Base-by-base conservation (phyloP, 2,329 filamentous ascomycete genomes). In the Lachnellula occidentalis region DNA sequence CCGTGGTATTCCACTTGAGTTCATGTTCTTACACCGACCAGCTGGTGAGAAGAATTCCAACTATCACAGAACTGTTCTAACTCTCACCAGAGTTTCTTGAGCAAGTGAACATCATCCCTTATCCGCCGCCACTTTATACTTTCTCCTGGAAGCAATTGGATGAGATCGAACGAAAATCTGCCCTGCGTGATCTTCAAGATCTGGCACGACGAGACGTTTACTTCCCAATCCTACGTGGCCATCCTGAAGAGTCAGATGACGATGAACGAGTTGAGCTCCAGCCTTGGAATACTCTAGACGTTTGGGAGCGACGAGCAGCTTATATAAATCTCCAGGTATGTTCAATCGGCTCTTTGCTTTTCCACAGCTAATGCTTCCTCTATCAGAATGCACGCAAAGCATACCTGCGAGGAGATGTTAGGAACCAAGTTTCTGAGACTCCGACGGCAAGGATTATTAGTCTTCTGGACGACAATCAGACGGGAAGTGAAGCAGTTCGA, bases 111-210 rank as follows among this genome's bases (percentile, higher is more conserved):
- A 45, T 51, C 17, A n/a, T 54, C 11, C 24, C 24, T 19, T 57
- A 57, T 39, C 48, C 55, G 2, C 51, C 51, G 6, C 51, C 51
- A 4, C 45, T 54, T 11, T 45, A 54, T 37, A 15, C 36, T 3
- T 54, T 48, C 24, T 5, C 37, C 5, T 57, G 55, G 55, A 34
- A 57, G 3, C 36, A 51, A 8, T 24, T 57, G 6, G 27, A 34
- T 14, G 41, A 48, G 14, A 5, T 14, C 7, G 51, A 57, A 19
- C 34, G 51, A 45, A 48, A 54, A 41, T 48, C 43, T 1, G 41
- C 41, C 5, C 19, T 43, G 9, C 15, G 41, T 17, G 41, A 43
- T 21, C 17, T 43, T 17, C 41, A 43, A 9, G 41, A 43, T 21
- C 17, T 43, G 19, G 41, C 41, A 19, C n/a, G 19, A 21, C 41